phyloP scores from a whole-genome alignment of 2,329 filamentous ascomycete species.

The Blastomyces silverae region DNA sequence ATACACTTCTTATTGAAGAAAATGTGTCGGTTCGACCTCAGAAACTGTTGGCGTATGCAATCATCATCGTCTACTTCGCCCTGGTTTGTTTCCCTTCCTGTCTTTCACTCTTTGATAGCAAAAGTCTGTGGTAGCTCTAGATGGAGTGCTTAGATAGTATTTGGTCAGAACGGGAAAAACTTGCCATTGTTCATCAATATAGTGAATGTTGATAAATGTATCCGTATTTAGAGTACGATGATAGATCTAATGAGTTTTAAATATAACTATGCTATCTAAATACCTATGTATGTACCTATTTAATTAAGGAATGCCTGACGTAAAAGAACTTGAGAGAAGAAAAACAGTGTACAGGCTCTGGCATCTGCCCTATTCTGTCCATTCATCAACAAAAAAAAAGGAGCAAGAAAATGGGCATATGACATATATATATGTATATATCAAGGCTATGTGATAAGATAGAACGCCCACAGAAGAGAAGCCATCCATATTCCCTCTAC shows the following conservation, averaged over 20 bases:
- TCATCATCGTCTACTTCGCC: neutral
- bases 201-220: neutral
- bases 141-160: neutral
- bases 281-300: conserved; percentile 8
- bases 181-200: neutral
- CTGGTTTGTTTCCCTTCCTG: neutral
- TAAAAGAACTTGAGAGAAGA: neutral
- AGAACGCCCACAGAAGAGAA: neutral
- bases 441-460: neutral
- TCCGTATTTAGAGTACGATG: neutral
- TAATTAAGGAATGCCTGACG: neutral
- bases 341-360: neutral
- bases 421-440: neutral
- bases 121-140: neutral
- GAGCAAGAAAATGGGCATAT: neutral
- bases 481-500: neutral
- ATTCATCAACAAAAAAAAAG: no score
- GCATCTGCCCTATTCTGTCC: neutral
- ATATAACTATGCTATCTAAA: conserved; percentile 3
- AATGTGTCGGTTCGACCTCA: neutral
- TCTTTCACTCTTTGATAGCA: neutral
- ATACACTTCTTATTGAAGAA: neutral
- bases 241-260: neutral
- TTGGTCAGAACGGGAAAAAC: neutral
- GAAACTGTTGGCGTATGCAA: neutral